Evolutionary conservation across 78 protist genomes (phyloP).

Genomic region (Trichosphaerium sp.): DNA sequence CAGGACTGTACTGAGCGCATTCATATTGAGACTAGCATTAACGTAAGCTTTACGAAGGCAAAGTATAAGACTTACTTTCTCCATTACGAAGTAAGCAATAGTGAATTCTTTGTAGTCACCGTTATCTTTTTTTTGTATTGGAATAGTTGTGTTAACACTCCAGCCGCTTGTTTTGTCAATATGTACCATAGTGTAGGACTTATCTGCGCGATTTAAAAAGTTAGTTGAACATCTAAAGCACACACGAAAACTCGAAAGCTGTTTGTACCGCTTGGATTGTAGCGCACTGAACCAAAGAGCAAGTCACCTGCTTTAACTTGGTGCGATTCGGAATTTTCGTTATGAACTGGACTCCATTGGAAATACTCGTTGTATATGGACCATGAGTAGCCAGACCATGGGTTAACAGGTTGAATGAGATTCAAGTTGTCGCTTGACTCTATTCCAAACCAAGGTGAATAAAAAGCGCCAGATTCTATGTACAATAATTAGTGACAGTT

Average conservation of each 20-base stretch:
- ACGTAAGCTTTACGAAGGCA: no score
- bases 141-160: not conserved
- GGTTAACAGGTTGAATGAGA: slow-evolving; percentile 56
- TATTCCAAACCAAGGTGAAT: slow-evolving; percentile 28
- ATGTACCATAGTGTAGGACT: not conserved
- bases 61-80: no score
- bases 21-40: no score
- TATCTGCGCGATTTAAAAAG: no score
- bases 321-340: not conserved
- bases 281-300: not conserved
- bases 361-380: slow-evolving; percentile 1
- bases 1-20: slow-evolving; percentile 20
- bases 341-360: slow-evolving; percentile 24
- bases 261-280: no score
- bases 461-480: not conserved
- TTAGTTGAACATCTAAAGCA: no score
- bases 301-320: slow-evolving; percentile 2
- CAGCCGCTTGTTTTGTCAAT: slow-evolving; percentile 10
- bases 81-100: slow-evolving; percentile 17
- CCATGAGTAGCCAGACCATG: slow-evolving; percentile 24
- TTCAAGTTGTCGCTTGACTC: slow-evolving; percentile 47
- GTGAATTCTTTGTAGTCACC: slow-evolving; percentile 24
- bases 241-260: no score
- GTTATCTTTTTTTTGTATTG: not conserved
- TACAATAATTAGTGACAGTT: not conserved